Evolutionary conservation across 768 basidiomycete genomes (phyloP).

Genomic region (Podaxis sp.): DNA sequence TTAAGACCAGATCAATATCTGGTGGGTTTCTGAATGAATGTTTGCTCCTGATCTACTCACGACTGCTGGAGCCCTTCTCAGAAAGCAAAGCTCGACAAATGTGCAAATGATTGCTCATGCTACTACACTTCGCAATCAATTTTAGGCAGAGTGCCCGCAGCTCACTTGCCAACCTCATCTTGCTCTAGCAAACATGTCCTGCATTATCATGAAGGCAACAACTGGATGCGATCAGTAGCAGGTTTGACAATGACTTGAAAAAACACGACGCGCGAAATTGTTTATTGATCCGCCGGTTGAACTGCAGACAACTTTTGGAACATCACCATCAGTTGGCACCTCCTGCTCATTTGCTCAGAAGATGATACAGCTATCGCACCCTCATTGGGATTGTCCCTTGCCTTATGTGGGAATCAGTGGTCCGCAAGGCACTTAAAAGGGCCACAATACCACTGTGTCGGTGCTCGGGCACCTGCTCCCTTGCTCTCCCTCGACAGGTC

Average conservation of each 20-base stretch:
- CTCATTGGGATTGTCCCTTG: not conserved
- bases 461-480: not conserved
- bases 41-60: conserved; percentile 12
- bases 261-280: not conserved
- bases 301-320: not conserved
- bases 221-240: not conserved
- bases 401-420: not conserved
- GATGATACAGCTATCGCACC: not conserved
- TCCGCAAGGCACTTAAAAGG: not conserved
- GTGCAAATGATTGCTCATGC: not conserved
- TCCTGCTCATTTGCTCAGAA: conserved; percentile 13
- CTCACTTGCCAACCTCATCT: not conserved
- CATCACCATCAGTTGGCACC: not conserved
- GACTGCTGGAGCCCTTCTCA: not conserved
- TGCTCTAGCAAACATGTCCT: not conserved
- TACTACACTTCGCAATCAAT: not conserved
- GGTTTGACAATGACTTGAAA: not conserved
- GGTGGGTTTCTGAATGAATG: not conserved
- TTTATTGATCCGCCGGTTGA: conserved; percentile 9
- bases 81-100: not conserved
- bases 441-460: not conserved
- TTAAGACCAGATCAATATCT: conserved; percentile 1
- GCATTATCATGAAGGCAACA: not conserved
- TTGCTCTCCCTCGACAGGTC: conserved; percentile 2
- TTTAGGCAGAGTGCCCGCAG: not conserved